A percentile compares a stretch with the other conserved stretches of the same genome.
phyloP scores from a whole-genome alignment of 768 basidiomycete species.

The Suillus subalutaceus region DNA sequence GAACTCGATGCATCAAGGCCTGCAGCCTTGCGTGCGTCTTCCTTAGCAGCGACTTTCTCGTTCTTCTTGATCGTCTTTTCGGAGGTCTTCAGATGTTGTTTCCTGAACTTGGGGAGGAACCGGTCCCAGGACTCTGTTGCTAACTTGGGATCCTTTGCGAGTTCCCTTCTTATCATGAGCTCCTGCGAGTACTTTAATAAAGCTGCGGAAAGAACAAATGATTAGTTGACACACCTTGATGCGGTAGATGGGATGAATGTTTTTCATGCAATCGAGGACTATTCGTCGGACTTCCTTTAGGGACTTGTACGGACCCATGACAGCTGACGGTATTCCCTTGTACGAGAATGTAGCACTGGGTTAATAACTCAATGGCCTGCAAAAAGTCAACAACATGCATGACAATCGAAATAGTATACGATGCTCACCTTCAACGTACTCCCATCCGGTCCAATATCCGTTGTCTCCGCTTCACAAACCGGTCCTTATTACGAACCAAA shows the following conservation, averaged over 20 bases:
- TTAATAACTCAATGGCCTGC: slow-evolving; percentile 95
- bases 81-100: slow-evolving; percentile 88
- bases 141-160: slow-evolving; percentile 97
- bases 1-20: slow-evolving; percentile 49
- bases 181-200: slow-evolving; percentile 54
- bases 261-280: slow-evolving; percentile 99
- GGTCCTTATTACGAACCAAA: slow-evolving; percentile 91
- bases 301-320: slow-evolving; percentile 95
- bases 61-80: slow-evolving; percentile 95
- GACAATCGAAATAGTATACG: neutral
- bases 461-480: slow-evolving; percentile 95
- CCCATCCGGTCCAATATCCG: slow-evolving; percentile 95
- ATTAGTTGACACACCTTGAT: slow-evolving; percentile 72
- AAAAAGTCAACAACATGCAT: slow-evolving; percentile 14
- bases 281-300: slow-evolving; percentile 96
- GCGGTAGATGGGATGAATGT: slow-evolving; percentile 98
- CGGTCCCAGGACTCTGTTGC: slow-evolving; percentile 95
- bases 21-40: slow-evolving; percentile 67
- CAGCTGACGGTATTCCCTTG: slow-evolving; percentile 98
- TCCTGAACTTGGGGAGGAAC: slow-evolving; percentile 95
- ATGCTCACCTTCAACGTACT: slow-evolving; percentile 86
- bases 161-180: slow-evolving; percentile 96
- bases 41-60: slow-evolving; percentile 60
- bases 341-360: slow-evolving; percentile 95
- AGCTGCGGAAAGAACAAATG: neutral